Evolutionary conservation across 78 protist genomes (phyloP).

Genomic region (Dictyostelium brefeldianum): DNA sequence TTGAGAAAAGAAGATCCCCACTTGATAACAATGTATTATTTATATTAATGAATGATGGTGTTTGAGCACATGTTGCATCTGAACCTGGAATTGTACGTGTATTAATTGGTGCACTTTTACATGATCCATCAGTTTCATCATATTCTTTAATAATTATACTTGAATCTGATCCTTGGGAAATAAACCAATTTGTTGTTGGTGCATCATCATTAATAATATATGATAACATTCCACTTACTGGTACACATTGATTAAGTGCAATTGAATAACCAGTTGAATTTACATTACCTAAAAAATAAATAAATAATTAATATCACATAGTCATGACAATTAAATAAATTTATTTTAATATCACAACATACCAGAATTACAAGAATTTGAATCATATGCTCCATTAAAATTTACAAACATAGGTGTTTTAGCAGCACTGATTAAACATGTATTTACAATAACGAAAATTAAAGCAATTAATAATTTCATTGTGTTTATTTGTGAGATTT

Average conservation of each 20-base stretch:
- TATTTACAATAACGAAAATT: constrained; percentile 2
- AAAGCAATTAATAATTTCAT: constrained; percentile 10
- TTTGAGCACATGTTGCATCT: neutral
- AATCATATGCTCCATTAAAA: neutral
- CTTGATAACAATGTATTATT: neutral
- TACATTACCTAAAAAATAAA: neutral
- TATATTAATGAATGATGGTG: neutral
- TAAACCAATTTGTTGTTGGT: neutral
- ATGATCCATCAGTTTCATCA: neutral
- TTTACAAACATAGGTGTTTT: neutral
- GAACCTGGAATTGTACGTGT: neutral
- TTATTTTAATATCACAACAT: too few relatives aligned
- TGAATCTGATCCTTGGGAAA: neutral
- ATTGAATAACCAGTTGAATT: neutral
- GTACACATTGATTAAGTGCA: neutral
- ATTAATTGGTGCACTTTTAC: neutral
- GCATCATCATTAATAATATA: neutral
- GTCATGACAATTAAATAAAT: too few relatives aligned
- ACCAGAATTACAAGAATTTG: neutral
- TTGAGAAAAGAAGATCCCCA: neutral
- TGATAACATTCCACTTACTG: neutral
- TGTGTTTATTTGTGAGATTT: neutral
- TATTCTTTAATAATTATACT: neutral
- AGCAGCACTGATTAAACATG: neutral
- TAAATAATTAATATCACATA: too few relatives aligned